Conservation (phyloP, 495 filamentous ascomycete genomes). For the Aspergillus funiculosus region DNA sequence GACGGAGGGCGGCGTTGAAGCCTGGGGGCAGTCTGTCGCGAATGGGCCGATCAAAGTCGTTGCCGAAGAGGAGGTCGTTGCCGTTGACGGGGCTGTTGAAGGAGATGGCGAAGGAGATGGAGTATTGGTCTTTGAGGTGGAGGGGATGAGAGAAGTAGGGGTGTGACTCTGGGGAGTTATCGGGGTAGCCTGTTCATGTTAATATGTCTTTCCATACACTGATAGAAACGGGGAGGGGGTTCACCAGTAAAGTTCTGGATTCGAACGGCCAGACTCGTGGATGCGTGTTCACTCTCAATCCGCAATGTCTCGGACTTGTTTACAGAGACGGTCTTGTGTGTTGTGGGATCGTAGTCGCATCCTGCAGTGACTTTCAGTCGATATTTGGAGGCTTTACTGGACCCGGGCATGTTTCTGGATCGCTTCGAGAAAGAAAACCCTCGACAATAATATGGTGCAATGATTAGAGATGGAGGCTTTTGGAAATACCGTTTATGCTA, state of each 20-base stretch:
- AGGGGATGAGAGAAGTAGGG: conserved; percentile 67
- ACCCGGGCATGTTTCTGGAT: conserved; percentile 5
- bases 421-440: not conserved
- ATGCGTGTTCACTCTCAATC: conserved; percentile 55
- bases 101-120: conserved; percentile 67
- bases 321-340: conserved; percentile 64
- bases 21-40: conserved; percentile 80
- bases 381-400: conserved; percentile 20
- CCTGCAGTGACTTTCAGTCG: conserved; percentile 55
- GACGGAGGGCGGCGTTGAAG: conserved; percentile 70
- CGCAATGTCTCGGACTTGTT: conserved; percentile 54
- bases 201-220: conserved; percentile 14
- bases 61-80: conserved; percentile 77
- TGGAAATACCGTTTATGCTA: too few species aligned
- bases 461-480: too few species aligned
- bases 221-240: not conserved
- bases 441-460: too few species aligned
- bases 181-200: conserved; percentile 49
- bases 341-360: conserved; percentile 58
- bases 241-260: conserved; percentile 58
- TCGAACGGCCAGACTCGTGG: conserved; percentile 60
- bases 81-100: conserved; percentile 62
- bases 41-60: conserved; percentile 87
- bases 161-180: conserved; percentile 51
- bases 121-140: conserved; percentile 74